phyloP scores from a whole-genome alignment of 2,329 filamentous ascomycete genomes.

The Cladorrhinum sp. region DNA sequence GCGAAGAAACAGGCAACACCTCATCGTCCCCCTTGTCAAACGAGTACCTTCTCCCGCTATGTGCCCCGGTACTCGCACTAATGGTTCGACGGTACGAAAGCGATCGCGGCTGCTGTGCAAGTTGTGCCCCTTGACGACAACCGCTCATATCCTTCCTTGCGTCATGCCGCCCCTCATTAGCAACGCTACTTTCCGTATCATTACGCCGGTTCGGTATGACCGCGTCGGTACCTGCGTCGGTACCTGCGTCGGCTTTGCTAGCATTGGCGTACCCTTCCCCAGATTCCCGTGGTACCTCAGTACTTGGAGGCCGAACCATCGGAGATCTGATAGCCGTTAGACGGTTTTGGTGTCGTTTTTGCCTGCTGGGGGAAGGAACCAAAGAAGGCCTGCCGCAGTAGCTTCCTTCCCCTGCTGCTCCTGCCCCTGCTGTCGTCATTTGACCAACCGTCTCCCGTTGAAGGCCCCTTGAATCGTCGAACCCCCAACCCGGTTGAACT shows the following conservation, averaged over 20 bases:
- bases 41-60: not conserved
- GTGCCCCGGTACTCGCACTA: not conserved
- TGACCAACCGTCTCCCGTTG: not conserved
- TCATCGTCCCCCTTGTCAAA: conserved; percentile 12
- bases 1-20: not conserved
- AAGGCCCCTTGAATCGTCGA: not conserved
- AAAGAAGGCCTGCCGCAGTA: not conserved
- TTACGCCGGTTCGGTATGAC: not conserved
- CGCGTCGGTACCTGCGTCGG: not conserved
- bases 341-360: not conserved
- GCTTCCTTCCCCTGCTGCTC: too few species aligned
- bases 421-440: not conserved
- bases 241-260: not conserved
- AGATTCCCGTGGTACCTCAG: not conserved
- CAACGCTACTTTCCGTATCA: not conserved
- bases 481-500: not conserved
- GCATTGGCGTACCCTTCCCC: not conserved
- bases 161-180: not conserved
- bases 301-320: not conserved
- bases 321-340: not conserved
- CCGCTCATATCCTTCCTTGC: not conserved
- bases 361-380: not conserved
- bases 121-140: not conserved
- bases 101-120: not conserved
- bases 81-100: not conserved